phyloP scores from a whole-genome alignment of 192 early-diverging fungal genomes.

The Coemansia sp. region DNA sequence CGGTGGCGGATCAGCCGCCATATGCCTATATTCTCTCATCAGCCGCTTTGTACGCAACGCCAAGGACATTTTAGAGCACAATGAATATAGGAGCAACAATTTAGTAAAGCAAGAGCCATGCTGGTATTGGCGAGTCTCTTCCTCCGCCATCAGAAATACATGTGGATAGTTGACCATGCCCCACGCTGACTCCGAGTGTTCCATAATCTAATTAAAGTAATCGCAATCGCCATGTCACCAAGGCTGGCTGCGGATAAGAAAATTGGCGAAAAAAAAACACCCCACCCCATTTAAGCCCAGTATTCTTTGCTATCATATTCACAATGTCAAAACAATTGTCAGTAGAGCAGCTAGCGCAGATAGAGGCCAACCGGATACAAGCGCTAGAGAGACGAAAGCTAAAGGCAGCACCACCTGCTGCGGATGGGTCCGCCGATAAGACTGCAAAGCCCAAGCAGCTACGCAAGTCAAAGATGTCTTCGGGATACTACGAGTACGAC shows the following conservation, averaged over 20 bases:
- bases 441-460: constrained; percentile 15
- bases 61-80: not conserved
- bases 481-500: constrained; percentile 78
- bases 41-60: constrained; percentile 19
- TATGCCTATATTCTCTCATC: constrained; percentile 29
- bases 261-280: no score
- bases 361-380: constrained; percentile 51
- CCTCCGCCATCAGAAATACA: no score
- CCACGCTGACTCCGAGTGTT: not conserved
- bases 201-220: not conserved
- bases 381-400: constrained; percentile 44
- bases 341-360: constrained; percentile 43
- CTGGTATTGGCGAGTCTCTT: not conserved
- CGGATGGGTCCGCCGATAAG: not conserved
- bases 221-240: not conserved
- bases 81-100: not conserved
- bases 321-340: constrained; percentile 39
- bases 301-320: not conserved
- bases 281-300: no score
- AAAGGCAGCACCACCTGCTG: not conserved
- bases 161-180: not conserved
- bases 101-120: not conserved
- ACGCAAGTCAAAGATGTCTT: constrained; percentile 34
- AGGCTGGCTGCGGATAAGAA: not conserved
- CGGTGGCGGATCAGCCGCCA: constrained; percentile 15